Evolutionary conservation across 2,329 filamentous ascomycete species (phyloP).

Genomic region (Claviceps arundinis): DNA sequence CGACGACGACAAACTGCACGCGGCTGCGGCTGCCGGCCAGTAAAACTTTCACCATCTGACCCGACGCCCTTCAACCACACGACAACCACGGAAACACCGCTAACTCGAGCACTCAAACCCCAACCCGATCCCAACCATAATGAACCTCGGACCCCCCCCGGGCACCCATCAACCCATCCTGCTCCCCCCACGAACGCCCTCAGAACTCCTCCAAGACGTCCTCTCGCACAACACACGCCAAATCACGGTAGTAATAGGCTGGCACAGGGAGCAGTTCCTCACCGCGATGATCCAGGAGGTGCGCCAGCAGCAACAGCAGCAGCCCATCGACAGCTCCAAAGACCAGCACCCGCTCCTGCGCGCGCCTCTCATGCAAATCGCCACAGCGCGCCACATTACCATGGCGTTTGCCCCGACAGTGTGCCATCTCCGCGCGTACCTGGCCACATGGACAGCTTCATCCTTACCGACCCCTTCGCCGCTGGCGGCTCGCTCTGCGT

Average conservation of each 20-base stretch:
- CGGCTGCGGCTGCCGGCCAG: too few relatives aligned
- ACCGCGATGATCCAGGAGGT: slow-evolving; percentile 40
- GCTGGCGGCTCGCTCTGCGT: too few relatives aligned
- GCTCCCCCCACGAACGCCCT: slow-evolving; percentile 39
- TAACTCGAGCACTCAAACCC: too few relatives aligned
- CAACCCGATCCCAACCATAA: background rate
- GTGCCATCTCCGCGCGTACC: slow-evolving; percentile 62
- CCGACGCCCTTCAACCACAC: too few relatives aligned
- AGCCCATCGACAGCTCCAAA: background rate
- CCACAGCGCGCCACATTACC: slow-evolving; percentile 54
- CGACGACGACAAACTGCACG: too few relatives aligned
- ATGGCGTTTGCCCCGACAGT: slow-evolving; percentile 63
- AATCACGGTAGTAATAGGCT: slow-evolving; percentile 60
- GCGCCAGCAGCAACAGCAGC: slow-evolving; percentile 6
- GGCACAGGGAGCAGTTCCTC: slow-evolving; percentile 50
- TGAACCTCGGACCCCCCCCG: background rate
- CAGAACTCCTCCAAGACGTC: slow-evolving; percentile 52
- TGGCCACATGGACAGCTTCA: slow-evolving; percentile 40
- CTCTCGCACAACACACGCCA: slow-evolving; percentile 33
- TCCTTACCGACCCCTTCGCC: slow-evolving; percentile 7
- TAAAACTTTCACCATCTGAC: too few relatives aligned
- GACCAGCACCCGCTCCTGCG: slow-evolving; percentile 31
- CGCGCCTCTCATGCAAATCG: slow-evolving; percentile 55
- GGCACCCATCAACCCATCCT: slow-evolving; percentile 23
- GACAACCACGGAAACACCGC: too few relatives aligned